Percentiles rank a stretch among this genome's conserved stretches.
phyloP scores from a whole-genome alignment of 1,284 basidiomycete genomes.

The Ustilago shanxiensis region DNA sequence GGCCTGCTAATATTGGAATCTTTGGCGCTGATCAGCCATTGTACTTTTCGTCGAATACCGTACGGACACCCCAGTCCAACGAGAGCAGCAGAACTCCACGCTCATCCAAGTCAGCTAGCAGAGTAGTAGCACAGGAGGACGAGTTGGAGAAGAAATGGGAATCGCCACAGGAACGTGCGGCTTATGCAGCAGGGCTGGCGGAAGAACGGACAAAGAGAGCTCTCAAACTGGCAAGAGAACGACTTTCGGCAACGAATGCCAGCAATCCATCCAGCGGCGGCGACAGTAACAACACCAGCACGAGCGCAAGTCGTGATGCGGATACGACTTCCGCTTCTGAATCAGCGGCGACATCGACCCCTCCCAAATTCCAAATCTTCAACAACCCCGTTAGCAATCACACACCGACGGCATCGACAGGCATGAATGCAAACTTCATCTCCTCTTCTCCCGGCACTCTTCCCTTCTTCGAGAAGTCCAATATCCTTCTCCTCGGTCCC shows the following conservation, averaged over 20 bases:
- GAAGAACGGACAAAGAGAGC: constrained; percentile 39
- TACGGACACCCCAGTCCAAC: background rate
- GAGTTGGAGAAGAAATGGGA: constrained; percentile 26
- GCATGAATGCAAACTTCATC: constrained; percentile 8
- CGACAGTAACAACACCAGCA: background rate
- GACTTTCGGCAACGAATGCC: constrained; percentile 2
- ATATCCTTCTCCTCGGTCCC: constrained; percentile 83
- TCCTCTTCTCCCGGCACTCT: constrained; percentile 18
- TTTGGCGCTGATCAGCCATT: constrained; percentile 20
- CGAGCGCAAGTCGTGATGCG: background rate
- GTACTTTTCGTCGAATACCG: constrained; percentile 38
- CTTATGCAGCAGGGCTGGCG: constrained; percentile 19
- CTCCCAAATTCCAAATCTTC: too few species aligned
- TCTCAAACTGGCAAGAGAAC: constrained; percentile 18
- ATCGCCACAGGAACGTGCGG: constrained; percentile 27
- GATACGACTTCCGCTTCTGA: background rate
- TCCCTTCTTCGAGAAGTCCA: constrained; percentile 79
- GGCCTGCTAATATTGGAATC: constrained; percentile 7
- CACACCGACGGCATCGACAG: background rate
- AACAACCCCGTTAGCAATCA: background rate
- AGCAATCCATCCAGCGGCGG: background rate
- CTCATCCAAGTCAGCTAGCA: background rate
- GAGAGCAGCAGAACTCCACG: too few species aligned
- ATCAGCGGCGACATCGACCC: too few species aligned
- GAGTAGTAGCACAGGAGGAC: background rate